A percentile compares a stretch with the other conserved stretches of the same genome.
phyloP scores from a whole-genome alignment of 495 filamentous ascomycete genomes.

The Oidiodendron maius region DNA sequence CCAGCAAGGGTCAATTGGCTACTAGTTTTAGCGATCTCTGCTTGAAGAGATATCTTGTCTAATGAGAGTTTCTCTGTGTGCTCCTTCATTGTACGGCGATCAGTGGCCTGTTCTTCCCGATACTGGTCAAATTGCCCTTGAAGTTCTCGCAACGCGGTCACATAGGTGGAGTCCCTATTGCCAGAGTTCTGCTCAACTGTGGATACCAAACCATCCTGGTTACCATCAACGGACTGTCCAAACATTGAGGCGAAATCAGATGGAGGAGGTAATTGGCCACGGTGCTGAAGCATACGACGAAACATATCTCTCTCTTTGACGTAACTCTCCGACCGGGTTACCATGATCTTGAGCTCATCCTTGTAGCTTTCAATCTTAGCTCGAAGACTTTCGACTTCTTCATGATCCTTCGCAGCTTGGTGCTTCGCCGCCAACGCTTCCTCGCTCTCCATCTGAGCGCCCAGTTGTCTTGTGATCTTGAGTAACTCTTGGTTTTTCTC shows the following conservation, averaged over 20 bases:
- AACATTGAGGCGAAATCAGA: constrained; percentile 59
- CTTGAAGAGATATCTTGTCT: constrained; percentile 75
- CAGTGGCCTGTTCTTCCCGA: constrained; percentile 73
- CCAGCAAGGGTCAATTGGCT: constrained; percentile 75
- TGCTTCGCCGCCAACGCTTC: constrained; percentile 68
- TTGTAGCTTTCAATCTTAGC: constrained; percentile 53
- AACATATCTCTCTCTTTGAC: constrained; percentile 96
- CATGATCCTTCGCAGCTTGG: constrained; percentile 63
- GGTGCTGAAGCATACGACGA: constrained; percentile 79
- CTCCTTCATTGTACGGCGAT: constrained; percentile 74
- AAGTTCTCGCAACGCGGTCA: constrained; percentile 70
- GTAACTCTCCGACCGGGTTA: constrained; percentile 81
- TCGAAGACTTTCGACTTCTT: constrained; percentile 65
- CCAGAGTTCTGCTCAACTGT: constrained; percentile 40
- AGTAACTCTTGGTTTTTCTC: constrained; percentile 82
- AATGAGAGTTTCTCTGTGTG: constrained; percentile 76
- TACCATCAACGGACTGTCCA: constrained; percentile 53
- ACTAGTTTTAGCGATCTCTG: constrained; percentile 66
- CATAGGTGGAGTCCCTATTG: constrained; percentile 47
- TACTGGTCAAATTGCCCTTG: constrained; percentile 88
- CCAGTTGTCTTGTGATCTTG: constrained; percentile 72
- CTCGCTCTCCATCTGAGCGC: constrained; percentile 84
- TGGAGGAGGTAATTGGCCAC: constrained; percentile 55
- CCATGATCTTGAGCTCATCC: constrained; percentile 70
- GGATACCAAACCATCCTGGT: constrained; percentile 37